Conservation (phyloP, 805 yeast genomes). For the Lipomyces chichibuensis region DNA sequence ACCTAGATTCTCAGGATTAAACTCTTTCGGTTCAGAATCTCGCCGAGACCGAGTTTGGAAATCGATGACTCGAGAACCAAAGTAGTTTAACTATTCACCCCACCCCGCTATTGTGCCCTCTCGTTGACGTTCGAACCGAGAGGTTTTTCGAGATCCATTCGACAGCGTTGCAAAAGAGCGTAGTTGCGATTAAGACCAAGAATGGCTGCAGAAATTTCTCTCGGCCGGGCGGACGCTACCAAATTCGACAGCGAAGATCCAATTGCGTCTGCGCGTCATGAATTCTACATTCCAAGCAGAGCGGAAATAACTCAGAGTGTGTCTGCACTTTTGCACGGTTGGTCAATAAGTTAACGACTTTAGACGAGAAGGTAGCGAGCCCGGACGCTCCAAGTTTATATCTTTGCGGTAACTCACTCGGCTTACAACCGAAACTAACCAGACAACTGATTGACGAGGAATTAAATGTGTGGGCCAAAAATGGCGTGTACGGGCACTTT, state of each 20-base stretch:
- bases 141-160: neutral
- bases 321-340: neutral
- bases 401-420: slow-evolving; percentile 92
- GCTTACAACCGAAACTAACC: slow-evolving; percentile 77
- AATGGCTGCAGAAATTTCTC: neutral
- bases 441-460: slow-evolving; percentile 62
- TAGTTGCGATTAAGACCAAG: neutral
- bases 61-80: no score
- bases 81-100: no score
- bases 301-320: slow-evolving; percentile 31
- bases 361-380: slow-evolving; percentile 19
- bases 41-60: no score
- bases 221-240: slow-evolving; percentile 20
- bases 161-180: neutral
- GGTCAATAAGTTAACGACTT: neutral
- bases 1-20: neutral
- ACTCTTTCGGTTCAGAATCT: no score
- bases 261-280: slow-evolving; percentile 16
- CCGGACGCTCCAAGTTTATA: slow-evolving; percentile 48
- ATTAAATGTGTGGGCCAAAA: slow-evolving; percentile 75
- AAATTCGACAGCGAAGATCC: slow-evolving; percentile 31
- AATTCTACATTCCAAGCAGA: slow-evolving; percentile 33
- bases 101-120: no score
- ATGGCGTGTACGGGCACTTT: slow-evolving; percentile 88
- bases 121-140: neutral